These are phyloP conservation scores for Azolla pinnata DNA, from an alignment of 75 land plant species.

Conservation along the genomic window DNA sequence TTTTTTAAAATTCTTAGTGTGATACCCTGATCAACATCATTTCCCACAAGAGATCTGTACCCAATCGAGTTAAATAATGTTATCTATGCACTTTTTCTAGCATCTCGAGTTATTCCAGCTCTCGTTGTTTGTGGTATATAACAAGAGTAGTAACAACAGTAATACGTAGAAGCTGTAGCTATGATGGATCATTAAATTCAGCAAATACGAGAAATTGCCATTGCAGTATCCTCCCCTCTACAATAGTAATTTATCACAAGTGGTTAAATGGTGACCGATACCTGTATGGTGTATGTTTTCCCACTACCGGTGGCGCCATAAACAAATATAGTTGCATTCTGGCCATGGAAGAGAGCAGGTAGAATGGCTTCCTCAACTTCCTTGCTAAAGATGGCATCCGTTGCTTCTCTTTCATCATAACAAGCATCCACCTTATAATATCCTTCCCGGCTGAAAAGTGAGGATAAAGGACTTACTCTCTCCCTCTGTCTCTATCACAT, in stretches of 20 bases:
- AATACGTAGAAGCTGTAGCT: too few relatives aligned
- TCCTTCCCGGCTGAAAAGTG: slow-evolving; percentile 47
- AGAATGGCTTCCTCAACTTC: slow-evolving; percentile 60
- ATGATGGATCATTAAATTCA: too few relatives aligned
- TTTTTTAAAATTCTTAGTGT: too few relatives aligned
- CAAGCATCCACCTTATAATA: slow-evolving; percentile 69
- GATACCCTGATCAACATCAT: too few relatives aligned
- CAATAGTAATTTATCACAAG: neutral
- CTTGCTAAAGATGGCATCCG: slow-evolving; percentile 37
- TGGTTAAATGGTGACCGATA: neutral
- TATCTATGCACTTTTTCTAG: too few relatives aligned
- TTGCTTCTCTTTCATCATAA: slow-evolving; percentile 43
- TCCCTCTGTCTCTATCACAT: neutral
- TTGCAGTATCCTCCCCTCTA: neutral
- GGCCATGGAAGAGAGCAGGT: slow-evolving; percentile 61
- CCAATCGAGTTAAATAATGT: too few relatives aligned
- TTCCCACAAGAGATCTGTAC: too few relatives aligned
- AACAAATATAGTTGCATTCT: slow-evolving; percentile 73
- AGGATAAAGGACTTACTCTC: neutral
- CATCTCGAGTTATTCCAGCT: too few relatives aligned
- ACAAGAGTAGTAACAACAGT: too few relatives aligned
- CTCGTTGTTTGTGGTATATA: too few relatives aligned
- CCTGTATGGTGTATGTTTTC: slow-evolving; percentile 92
- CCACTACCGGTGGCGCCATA: slow-evolving; percentile 95
- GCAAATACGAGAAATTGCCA: too few relatives aligned